Evolutionary conservation across 352 stramenopile genomes (phyloP).

Genomic region (Poterioochromonas sp.): DNA sequence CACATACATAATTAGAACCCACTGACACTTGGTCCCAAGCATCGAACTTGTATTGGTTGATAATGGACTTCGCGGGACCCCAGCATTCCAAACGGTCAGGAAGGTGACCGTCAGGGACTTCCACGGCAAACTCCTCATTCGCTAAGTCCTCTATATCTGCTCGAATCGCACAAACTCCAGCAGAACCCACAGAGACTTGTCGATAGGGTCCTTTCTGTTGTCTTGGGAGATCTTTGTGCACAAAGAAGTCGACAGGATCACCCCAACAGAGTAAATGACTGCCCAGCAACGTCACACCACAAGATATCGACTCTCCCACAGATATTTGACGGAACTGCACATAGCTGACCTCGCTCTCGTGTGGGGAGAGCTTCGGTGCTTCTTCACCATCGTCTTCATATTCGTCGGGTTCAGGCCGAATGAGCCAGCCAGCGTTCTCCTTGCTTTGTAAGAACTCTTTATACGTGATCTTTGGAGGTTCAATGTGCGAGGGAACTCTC

Average conservation of each 20-base stretch:
- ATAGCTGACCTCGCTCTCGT: background rate
- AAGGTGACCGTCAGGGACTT: background rate
- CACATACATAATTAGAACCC: background rate
- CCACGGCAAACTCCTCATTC: background rate
- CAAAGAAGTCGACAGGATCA: background rate
- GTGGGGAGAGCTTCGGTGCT: background rate
- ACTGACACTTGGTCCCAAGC: conserved; percentile 15
- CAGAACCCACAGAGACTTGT: background rate
- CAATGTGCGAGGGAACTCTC: background rate
- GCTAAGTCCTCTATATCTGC: background rate
- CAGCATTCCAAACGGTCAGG: conserved; percentile 3
- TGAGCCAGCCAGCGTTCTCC: background rate
- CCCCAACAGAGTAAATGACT: conserved; percentile 12
- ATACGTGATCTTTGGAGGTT: background rate
- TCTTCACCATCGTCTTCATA: background rate
- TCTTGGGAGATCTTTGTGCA: background rate
- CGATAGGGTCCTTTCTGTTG: conserved; percentile 7
- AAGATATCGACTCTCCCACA: background rate
- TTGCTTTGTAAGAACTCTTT: background rate
- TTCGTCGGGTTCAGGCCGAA: background rate
- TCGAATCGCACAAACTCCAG: conserved; percentile 2
- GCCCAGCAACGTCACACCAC: background rate
- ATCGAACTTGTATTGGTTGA: background rate
- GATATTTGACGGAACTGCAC: conserved; percentile 19
- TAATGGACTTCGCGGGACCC: background rate